These are phyloP conservation scores for Neopestalotiopsis clavispora DNA, from an alignment of 2,329 filamentous ascomycete species.

Conservation along the genomic window DNA sequence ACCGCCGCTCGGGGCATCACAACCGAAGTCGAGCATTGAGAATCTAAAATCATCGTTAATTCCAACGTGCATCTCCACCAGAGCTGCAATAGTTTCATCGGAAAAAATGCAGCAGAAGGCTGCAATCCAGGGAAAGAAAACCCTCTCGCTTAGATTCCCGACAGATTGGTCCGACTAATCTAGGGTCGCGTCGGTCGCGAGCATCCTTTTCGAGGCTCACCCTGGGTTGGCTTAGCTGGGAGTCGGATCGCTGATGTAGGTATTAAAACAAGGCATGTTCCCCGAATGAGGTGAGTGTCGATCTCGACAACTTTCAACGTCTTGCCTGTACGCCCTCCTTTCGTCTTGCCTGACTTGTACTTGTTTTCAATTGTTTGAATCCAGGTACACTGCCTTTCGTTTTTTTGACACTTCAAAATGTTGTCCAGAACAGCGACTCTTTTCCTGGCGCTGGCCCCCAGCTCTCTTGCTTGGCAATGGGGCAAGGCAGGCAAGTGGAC, in stretches of 20 bases:
- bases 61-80: background rate
- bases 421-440: constrained; percentile 1
- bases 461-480: constrained; percentile 28
- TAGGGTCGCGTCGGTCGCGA: background rate
- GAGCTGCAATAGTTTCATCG: background rate
- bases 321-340: background rate
- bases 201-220: background rate
- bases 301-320: background rate
- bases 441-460: constrained; percentile 26
- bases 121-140: background rate
- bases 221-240: background rate
- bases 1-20: background rate
- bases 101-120: background rate
- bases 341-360: background rate
- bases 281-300: background rate
- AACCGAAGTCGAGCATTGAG: background rate
- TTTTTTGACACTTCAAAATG: background rate
- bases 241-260: background rate
- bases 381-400: background rate
- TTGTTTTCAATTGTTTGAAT: background rate
- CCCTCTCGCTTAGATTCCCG: background rate
- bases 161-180: background rate
- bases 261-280: background rate
- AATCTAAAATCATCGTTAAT: constrained; percentile 10
- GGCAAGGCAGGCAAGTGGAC: constrained; percentile 27